These are phyloP conservation scores for Mycena rebaudengoi DNA, from an alignment of 768 basidiomycete genomes.

Conservation along the genomic window DNA sequence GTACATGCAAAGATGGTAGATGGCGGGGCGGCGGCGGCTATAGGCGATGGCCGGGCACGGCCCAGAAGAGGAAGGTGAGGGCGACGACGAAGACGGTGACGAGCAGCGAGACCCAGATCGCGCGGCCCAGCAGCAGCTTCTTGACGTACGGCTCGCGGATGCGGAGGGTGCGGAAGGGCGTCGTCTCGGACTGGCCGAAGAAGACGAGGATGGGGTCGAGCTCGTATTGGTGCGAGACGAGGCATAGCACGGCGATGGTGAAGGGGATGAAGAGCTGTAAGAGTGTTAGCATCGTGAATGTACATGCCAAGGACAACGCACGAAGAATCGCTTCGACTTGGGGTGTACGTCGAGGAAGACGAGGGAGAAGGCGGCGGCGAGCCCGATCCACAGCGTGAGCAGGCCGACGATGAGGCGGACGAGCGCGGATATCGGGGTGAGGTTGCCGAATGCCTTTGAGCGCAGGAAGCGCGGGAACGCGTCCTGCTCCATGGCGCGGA, in stretches of 20 bases:
- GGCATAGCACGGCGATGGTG: slow-evolving; percentile 85
- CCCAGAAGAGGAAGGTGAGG: slow-evolving; percentile 93
- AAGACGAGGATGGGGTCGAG: slow-evolving; percentile 96
- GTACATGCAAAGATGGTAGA: background rate
- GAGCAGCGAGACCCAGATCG: slow-evolving; percentile 88
- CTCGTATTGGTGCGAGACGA: slow-evolving; percentile 96
- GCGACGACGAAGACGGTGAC: slow-evolving; percentile 80
- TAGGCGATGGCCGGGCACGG: slow-evolving; percentile 92
- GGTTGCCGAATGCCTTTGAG: slow-evolving; percentile 97
- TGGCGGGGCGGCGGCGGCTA: slow-evolving; percentile 38
- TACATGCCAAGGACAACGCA: slow-evolving; percentile 50
- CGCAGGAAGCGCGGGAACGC: slow-evolving; percentile 94
- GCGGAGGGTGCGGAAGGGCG: slow-evolving; percentile 91
- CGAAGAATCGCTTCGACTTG: slow-evolving; percentile 93
- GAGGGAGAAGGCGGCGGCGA: slow-evolving; percentile 88
- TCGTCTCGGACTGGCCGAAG: slow-evolving; percentile 93
- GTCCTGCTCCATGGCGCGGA: slow-evolving; percentile 95
- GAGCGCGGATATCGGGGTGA: slow-evolving; percentile 90
- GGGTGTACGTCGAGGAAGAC: slow-evolving; percentile 95
- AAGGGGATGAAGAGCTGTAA: slow-evolving; percentile 93
- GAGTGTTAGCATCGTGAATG: slow-evolving; percentile 20
- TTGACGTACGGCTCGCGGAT: slow-evolving; percentile 95
- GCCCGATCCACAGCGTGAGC: slow-evolving; percentile 92
- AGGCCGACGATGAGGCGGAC: slow-evolving; percentile 88
- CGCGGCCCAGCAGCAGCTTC: slow-evolving; percentile 88